Base-by-base conservation (phyloP, 768 basidiomycete genomes). In the Naganishia friedmannii region DNA sequence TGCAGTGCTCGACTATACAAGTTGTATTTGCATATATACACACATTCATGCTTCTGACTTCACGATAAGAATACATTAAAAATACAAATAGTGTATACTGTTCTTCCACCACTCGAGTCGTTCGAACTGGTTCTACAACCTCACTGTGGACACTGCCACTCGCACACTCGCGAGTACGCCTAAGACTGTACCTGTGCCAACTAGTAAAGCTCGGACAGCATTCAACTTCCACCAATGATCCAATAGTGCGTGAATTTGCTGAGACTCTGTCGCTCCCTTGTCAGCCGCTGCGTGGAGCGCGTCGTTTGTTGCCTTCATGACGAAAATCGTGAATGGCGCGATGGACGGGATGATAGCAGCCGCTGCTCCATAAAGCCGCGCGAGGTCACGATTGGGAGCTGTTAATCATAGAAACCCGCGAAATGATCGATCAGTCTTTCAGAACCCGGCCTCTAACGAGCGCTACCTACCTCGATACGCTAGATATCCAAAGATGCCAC, bases 141-240 rank as follows among this genome's bases (percentile, higher is more conserved):
- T 63, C 42, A 45, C 23, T 42, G 42, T 10, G 2, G n/a, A 42
- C 42, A 45, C 23, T 46, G 48, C 21, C 23, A 42, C 23, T 3
- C 26, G 60, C 3, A 29, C 29, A 29, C 37, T 23, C 13, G 60
- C 60, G 42, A 39, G 42, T n/a, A 63, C 32, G 28, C 37, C 60
- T 15, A 63, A 29, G 37, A 42, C 26, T 12, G 60, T 63, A 63
- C 37, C 60, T 5, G 39, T 28, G 6, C 60, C 60, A 1, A 42
- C 42, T 12, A 63, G n/a, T 4, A 45, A 13, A 1, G 60, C 60
- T 26, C 60, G 60, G 12, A 45, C 60, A 26, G 37, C 32, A 34
- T 63, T 63, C 34, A 63, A 23, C 32, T 63, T 63, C 60, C 60
- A 63, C 60, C 60, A 63, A 37, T 26, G 39, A 63, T 63, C 60